Conservation (phyloP, 352 stramenopile genomes). For the Pythium insidiosum region DNA sequence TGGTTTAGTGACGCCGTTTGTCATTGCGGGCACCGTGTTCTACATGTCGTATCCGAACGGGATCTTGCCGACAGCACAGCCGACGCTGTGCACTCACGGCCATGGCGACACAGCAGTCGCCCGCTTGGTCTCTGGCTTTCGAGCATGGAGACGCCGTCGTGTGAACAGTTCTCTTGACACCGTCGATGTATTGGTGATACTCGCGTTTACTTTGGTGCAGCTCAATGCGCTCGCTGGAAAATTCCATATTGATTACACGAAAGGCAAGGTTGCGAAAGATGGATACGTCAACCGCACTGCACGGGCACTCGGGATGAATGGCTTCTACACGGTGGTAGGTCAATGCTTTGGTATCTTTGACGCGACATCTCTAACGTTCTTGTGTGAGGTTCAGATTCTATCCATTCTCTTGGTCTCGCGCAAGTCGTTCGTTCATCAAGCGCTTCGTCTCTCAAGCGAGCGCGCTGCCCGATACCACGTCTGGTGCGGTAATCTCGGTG, state of each 20-base stretch:
- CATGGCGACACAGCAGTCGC: conserved; percentile 5
- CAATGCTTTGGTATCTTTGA: too few species aligned
- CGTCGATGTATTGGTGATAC: conserved; percentile 31
- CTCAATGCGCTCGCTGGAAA: conserved; percentile 57
- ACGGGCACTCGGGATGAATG: conserved; percentile 64
- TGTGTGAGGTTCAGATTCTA: neutral
- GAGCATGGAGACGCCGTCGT: conserved; percentile 3
- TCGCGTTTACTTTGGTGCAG: conserved; percentile 42
- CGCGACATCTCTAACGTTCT: neutral
- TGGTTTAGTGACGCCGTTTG: conserved; percentile 8
- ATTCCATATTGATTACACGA: conserved; percentile 52
- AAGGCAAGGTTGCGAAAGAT: conserved; percentile 54
- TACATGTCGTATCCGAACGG: too few species aligned
- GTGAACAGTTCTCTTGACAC: conserved; percentile 24
- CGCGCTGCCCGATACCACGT: conserved; percentile 55
- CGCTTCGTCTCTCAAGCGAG: conserved; percentile 45
- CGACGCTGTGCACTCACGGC: conserved; percentile 3
- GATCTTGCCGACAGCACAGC: too few species aligned
- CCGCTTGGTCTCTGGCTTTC: too few species aligned
- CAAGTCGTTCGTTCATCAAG: conserved; percentile 59
- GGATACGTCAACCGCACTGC: conserved; percentile 37
- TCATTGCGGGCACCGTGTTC: conserved; percentile 9
- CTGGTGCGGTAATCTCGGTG: conserved; percentile 42
- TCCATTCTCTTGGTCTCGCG: conserved; percentile 27
- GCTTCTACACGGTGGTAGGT: conserved; percentile 21